Evolutionary conservation across 176 grass and related monocot genomes (phyloP), one percentile per base, ranked within the genome.

Genomic region (Carex cristatella): DNA sequence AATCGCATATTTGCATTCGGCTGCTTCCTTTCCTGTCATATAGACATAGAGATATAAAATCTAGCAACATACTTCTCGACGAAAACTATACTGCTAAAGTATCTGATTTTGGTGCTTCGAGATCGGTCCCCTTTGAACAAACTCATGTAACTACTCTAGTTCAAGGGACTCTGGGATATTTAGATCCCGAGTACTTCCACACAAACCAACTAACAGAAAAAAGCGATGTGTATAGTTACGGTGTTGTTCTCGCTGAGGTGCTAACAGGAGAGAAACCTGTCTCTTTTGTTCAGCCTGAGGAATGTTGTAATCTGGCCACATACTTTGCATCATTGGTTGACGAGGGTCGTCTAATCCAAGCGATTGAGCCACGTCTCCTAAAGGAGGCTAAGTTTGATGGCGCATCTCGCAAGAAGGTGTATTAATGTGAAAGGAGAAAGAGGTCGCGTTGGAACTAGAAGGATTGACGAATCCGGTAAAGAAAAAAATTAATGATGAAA

Each of bases 151-250:
- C 89, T 31, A 91, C 90, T 10, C 30, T 86, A 7, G 86, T 91
- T 44, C 87, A 91, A 84, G 90, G 84, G 4, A 91, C 90, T 15
- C 32, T 91, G 4, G 90, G 84, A 46, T 88, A 88, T 77, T 65
- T 91, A 69, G 90, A 91, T 15, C 90, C 90, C 9, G 84, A 91
- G 42, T 88, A 88, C 31, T 91, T 88, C 46, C 9, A 81, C 44
- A 91, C 87, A 9, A 80, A 80, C 80, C 72, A 66, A 46, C 56
- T 91, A 65, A 88, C 84, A 3, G 79, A 88, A 10, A 91, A 88
- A 60, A 84, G 90, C 31, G 90, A 91, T 62, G 86, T 91, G 10
- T 91, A 91, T 61, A 91, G 87, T 51, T 91, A 88, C 53, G 87
- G 87, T 14, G 89, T 91, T 56, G 86, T 88, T 32, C 76, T 86